Base-by-base conservation (phyloP, 257 asterid genomes). In the Nicotiana benthamiana region DNA sequence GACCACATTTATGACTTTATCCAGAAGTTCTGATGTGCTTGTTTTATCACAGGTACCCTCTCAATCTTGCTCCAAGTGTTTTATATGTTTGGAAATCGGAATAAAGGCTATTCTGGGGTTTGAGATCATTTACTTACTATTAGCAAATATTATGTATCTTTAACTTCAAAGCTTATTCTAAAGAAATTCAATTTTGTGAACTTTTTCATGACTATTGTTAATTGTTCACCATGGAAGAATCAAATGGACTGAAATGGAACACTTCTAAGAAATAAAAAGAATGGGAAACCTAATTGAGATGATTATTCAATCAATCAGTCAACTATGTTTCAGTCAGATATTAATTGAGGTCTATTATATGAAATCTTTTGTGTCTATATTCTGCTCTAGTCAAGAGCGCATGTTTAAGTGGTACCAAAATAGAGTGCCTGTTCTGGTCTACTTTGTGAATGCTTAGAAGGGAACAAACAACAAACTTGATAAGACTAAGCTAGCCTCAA, bases 1-100 rank as follows among this genome's bases (percentile, higher is more conserved):
- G 48, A 40, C 18, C 87, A 87, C 68, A 83, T 87, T 32, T 81
- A 74, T 20, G 87, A 80, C 40, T 87, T 87, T 79, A 64, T 87
- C 72, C 80, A 43, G 17, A 83, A 83, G 76, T 87, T 81, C 15
- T 83, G 57, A 82, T 80, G 26, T 3, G 28, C 75, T 63, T 9
- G 30, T 60, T 61, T 43, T 46, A 46, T 74, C 61, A 74, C 26
- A 16, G 40, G 18, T 72, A 56, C 40, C 0, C 61, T 59, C 54
- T 8, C 51, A 18, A 18, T 56, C 24, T 56, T 56, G 5, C 6
- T 56, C 2, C 61, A 17, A 56, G 1, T 17, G 4, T 2, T 7
- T 56, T 18, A 6, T 56, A 6, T 6, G 4, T 56, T 56, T 53
- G 20, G 20, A 53, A 20, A 54, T 12, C 6, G 9, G n/a, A 40